Base-by-base conservation (phyloP, 805 yeast genomes). In the Saturnispora quitensis region DNA sequence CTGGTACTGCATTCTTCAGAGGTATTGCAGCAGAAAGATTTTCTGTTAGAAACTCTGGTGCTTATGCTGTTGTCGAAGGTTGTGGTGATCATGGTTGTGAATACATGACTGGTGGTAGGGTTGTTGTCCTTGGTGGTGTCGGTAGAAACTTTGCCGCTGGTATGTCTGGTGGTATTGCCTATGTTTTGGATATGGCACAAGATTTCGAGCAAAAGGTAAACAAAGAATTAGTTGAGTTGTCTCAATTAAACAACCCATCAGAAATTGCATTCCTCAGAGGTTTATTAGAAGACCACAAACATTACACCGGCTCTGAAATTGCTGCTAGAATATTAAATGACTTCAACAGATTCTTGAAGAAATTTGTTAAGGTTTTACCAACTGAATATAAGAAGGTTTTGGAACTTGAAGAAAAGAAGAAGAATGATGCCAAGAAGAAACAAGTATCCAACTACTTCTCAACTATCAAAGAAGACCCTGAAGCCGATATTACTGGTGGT, bases 71-170 rank as follows among this genome's bases (percentile, higher is more conserved):
- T 56, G 89, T 89, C 58, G 99, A 91, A 71, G 97, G 96, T 65
- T 84, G 87, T 57, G 99, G 99, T 74, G 97, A 91, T 69, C 97
- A 91, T 68, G 99, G 99, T 49, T 91, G 97, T 73, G 99, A 91
- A 73, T 91, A 91, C 73, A 91, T 91, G 99, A 90, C 98, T 60
- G 98, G 99, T 68, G 99, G 99, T 67, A 82, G 98, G 62, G 96
- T 93, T 56, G 89, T 91, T 65, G 89, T 91, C 46, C 78, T 91
- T 60, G 96, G 97, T 45, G 72, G 82, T 54, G 87, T 96, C 62
- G 97, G 96, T 53, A 81, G 97, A 57, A 84, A 89, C 75, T 86
- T 86, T 67, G 97, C 87, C 55, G 96, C 99, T 52, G 99, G 99
- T 75, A 93, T 93, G 86, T 90, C 97, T 61, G 99, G 99, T 72